Evolutionary conservation across 805 yeast genomes (phyloP), one percentile per base, ranked within the genome.

Genomic region (Ogataea methylovora): DNA sequence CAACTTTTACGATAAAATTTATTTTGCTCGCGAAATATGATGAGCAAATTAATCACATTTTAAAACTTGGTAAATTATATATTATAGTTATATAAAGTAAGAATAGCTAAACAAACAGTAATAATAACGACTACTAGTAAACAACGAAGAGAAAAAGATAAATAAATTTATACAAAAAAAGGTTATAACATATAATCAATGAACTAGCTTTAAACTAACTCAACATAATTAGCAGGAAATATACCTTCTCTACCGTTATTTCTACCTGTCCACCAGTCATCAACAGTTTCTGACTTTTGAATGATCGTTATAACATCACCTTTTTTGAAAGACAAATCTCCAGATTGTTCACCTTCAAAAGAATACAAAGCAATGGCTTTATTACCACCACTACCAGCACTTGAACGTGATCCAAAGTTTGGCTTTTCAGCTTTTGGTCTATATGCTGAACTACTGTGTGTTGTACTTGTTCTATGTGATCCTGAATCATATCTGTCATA

Each of bases 191-290:
- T 10, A 36, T 4, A 19, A 10, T 15, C 12, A 6, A 10, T n/a
- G 29, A 10, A 24, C 20, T 27, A 17, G 20, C 22, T 22, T 47
- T 52, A 80, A 34, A 77, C 73, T 48, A 88, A 60, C 54, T 88
- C 94, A 28, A 90, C 97, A 53, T 90, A 90, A 56, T 90, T 90
- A 3, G 98, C 98, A 8, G 98, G 98, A 71, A 90, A 90, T 16
- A 88, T 88, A 28, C 98, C 98, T 48, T 84, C 85, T 41, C 61
- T 62, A 10, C 94, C 90, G 45, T 83, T 84, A 35, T 77, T 65
- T 54, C 83, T 77, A 19, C 98, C 98, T 0, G 96, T 86, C 98
- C 98, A 92, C 98, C 98, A 92, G 56, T 92, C 97, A 56, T 92
- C 95, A 32, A 78, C 75, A 11, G 95, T 81, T 8, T 83, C 88